Base-by-base conservation (phyloP, 257 asterid genomes). In the Prunella vulgaris region DNA sequence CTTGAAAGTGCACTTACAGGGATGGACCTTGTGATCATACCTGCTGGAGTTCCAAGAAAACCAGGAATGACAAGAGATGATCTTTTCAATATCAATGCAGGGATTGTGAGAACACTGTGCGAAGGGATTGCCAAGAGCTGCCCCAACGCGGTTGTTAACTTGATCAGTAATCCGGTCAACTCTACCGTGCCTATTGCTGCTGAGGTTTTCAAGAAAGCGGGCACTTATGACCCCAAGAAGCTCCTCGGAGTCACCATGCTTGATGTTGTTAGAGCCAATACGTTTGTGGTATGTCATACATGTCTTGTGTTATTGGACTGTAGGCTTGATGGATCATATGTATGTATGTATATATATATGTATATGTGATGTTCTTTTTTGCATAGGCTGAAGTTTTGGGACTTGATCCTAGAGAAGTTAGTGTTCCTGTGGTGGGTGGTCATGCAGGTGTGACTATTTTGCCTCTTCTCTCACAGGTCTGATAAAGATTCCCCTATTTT, bases 1-100 rank as follows among this genome's bases (percentile, higher is more conserved):
- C 87, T 91, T 10, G 96, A 88, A 77, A 73, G 46, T 68, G 97
- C 97, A n/a, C 87, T 91, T 0, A 75, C 88, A n/a, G 97, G 97
- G 60, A 84, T 91, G 90, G 97, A 91, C 68, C 95, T 91, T 22
- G 85, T 91, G 1, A 80, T 91, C 71, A 91, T 91, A 44, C 97
- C 97, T 1, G 97, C 97, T 0, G 96, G 97, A n/a, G 86, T 88
- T 57, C 97, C 97, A 1, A 87, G 97, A 78, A 91, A 88, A 76
- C 97, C 97, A 0, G 97, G 97, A 56, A 91, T 91, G 97, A 88
- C 96, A 1, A 80, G 97, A 49, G 97, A 91, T 58, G 97, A 91
- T 74, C 88, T 91, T 63, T 91, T 88, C 85, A 91, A 91, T 0
- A 91, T 91, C 79, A 91, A 91, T 77, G 97, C 96, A 54, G 97